Base-by-base conservation (phyloP, 352 stramenopile genomes). In the Pythium scleroteichum region DNA sequence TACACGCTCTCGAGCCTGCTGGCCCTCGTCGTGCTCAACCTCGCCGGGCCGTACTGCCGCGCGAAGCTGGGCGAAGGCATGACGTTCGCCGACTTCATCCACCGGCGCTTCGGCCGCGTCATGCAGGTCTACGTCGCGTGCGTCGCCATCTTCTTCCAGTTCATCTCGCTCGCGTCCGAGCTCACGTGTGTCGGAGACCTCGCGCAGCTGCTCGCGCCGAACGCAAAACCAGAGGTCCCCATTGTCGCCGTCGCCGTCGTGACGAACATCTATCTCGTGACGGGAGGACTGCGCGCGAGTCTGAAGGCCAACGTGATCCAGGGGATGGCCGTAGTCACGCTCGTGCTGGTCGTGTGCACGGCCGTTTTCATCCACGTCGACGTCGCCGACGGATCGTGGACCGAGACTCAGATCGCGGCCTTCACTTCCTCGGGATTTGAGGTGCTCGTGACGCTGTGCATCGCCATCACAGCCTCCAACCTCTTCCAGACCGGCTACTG, bases 401-500 rank as follows among this genome's bases (percentile, higher is more conserved):
- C 51, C 2, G 46, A 29, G 4, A 81, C 73, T 4, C 71, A 85
- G 24, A 64, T 92, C 14, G 79, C 76, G 4, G 78, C 78, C 14
- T 88, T 92, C 57, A 89, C 79, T 1, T 71, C 57, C 8, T 44
- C 40, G 4, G 82, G 82, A 29, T 90, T 92, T 44, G 78, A 92
- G 63, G 75, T 78, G 13, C 59, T 92, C 2, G 72, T 92, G 47
- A 92, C 82, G 42, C 71, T 92, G 5, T 72, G 75, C 19, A 88
- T 92, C 53, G 82, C 82, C 20, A 58, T 90, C 12, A 79, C 72
- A 14, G 73, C 79, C 10, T 77, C 79, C 8, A 89, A 82, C 41
- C 64, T 92, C 19, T 92, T 92, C 66, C 85, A 88, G 63, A 90
- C 82, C 41, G 79, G 79, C 50, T 92, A 82, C 51, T 92, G 82